Percentiles rank a stretch among this genome's conserved stretches.
Evolutionary conservation across 345 rosid species (phyloP).

Genomic region (Dimocarpus longan): DNA sequence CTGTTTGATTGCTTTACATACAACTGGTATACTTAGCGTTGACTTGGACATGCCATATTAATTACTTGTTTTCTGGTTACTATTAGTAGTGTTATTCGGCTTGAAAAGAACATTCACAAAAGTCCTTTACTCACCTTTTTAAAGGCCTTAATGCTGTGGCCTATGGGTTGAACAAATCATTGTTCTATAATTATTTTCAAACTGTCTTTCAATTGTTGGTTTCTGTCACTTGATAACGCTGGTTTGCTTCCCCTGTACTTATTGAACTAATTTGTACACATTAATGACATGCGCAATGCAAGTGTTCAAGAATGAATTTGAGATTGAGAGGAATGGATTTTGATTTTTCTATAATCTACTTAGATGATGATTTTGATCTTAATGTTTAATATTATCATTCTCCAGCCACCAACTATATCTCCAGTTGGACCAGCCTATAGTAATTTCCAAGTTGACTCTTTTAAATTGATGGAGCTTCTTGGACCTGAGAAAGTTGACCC

Average conservation of each 20-base stretch:
- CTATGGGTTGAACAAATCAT: not conserved
- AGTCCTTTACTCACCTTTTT: not conserved
- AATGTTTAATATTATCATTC: conserved; percentile 21
- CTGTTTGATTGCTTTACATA: not conserved
- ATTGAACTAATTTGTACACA: not conserved
- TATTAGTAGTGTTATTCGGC: not conserved
- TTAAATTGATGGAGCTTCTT: conserved; percentile 92
- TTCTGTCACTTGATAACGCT: not conserved
- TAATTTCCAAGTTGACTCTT: conserved; percentile 87
- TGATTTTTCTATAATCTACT: not conserved
- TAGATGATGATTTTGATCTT: conserved; percentile 18
- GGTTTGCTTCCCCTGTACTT: not conserved
- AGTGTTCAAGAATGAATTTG: not conserved
- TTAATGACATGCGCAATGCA: not conserved
- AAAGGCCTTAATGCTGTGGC: not conserved
- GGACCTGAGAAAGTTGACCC: conserved; percentile 96
- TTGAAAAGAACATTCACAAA: not conserved
- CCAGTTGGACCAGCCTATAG: conserved; percentile 67
- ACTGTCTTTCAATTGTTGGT: conserved; percentile 4
- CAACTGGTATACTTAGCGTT: not conserved
- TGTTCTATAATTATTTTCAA: conserved; percentile 1
- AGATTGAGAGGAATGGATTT: conserved; percentile 6
- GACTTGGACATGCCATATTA: not conserved
- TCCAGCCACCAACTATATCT: conserved; percentile 65
- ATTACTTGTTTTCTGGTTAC: not conserved